Evolutionary conservation across 1,139 yeast genomes (phyloP).

Genomic region (Kurtzmaniella quercitrusa): DNA sequence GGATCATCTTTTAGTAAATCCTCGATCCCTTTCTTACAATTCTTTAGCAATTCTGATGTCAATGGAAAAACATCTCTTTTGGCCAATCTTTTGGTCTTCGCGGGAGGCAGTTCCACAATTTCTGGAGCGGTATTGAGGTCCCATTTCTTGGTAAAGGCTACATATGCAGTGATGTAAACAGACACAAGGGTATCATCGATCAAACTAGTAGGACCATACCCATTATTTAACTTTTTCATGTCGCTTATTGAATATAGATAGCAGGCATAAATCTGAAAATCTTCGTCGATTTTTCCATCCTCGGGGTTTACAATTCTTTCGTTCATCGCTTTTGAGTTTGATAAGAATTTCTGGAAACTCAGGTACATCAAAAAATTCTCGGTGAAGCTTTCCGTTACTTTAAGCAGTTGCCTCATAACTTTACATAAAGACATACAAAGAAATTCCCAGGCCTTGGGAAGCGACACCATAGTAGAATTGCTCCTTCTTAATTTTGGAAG

Average conservation of each 20-base stretch:
- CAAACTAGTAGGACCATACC: conserved; percentile 75
- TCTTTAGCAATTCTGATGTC: conserved; percentile 31
- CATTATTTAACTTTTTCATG: conserved; percentile 69
- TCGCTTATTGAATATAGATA: conserved; percentile 55
- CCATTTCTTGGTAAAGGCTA: conserved; percentile 14
- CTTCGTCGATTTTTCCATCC: conserved; percentile 25
- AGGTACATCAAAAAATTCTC: conserved; percentile 50
- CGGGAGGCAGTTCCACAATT: conserved; percentile 25
- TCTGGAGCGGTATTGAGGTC: conserved; percentile 3
- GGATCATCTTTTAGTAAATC: conserved; percentile 26
- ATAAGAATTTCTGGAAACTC: conserved; percentile 42
- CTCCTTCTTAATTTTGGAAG: conserved; percentile 71
- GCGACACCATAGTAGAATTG: conserved; percentile 66
- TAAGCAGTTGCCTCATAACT: conserved; percentile 43
- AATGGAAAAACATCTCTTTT: conserved; percentile 44
- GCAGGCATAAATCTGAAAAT: conserved; percentile 30
- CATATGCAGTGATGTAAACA: conserved; percentile 51
- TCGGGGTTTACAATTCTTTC: conserved; percentile 15
- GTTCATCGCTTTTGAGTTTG: conserved; percentile 33
- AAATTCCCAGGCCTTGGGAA: conserved; percentile 64
- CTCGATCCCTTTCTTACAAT: conserved; percentile 28
- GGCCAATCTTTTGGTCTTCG: conserved; percentile 36
- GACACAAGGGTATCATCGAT: conserved; percentile 73
- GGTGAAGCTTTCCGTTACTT: conserved; percentile 45
- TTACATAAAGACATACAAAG: conserved; percentile 44